Evolutionary conservation across 345 rosid species (phyloP), one percentile per base, ranked within the genome.

Genomic region (Sapria himalayana): DNA sequence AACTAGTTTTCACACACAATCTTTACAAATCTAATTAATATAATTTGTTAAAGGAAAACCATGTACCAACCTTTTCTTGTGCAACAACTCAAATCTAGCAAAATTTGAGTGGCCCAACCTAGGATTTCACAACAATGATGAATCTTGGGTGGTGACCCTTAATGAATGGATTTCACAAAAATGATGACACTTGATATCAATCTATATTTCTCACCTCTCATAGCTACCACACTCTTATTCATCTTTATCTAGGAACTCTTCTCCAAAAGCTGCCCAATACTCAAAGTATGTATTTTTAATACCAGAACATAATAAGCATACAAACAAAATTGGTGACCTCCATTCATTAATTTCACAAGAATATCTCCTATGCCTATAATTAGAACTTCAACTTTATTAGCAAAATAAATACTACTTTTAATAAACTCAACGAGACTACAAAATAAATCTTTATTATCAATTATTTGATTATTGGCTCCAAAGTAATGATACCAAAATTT

Each of bases 321-420:
- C n/a, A n/a, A n/a, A n/a, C n/a, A n/a, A n/a, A n/a, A n/a, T n/a
- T n/a, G n/a, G n/a, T n/a, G n/a, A n/a, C n/a, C n/a, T n/a, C n/a
- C n/a, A n/a, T n/a, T n/a, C n/a, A n/a, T n/a, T n/a, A n/a, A n/a
- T n/a, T n/a, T n/a, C n/a, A n/a, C n/a, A n/a, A n/a, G n/a, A n/a
- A n/a, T 16, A 32, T 32, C 37, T 31, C 39, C 49, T 29, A 1
- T 32, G 1, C 39, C 27, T n/a, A 33, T 29, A 11, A 47, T 19
- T 34, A 1, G 7, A 35, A 47, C 32, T 47, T 16, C 24, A 4
- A 42, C 16, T 47, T 47, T 47, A 36, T 47, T 22, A 24, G 41
- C 29, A 37, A 35, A 36, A 7, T n/a, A 47, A 34, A 36, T 12
- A 9, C 19, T 45, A 2, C 33, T 4, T 36, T 17, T 35, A 8